A percentile compares a stretch with the other conserved stretches of the same genome.
phyloP scores from a whole-genome alignment of 345 rosid genomes.

The Tarenaya hassleriana region DNA sequence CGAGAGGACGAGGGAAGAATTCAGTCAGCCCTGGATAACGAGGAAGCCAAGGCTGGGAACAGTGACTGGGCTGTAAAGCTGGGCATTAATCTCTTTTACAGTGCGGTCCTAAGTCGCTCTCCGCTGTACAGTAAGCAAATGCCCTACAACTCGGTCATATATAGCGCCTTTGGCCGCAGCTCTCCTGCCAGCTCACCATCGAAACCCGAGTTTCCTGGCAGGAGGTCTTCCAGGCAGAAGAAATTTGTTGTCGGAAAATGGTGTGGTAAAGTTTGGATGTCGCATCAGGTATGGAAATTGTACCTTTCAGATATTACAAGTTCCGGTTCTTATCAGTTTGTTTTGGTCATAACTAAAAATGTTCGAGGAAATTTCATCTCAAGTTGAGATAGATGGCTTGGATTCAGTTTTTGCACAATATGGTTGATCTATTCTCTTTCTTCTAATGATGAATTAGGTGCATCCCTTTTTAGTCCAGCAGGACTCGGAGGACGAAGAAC shows the following conservation, averaged over 20 bases:
- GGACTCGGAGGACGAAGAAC: conserved; percentile 54
- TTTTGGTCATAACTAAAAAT: too few relatives aligned
- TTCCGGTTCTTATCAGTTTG: too few relatives aligned
- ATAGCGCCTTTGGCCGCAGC: conserved; percentile 71
- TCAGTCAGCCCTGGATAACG: conserved; percentile 60
- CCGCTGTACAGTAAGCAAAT: conserved; percentile 90
- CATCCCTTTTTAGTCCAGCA: conserved; percentile 56
- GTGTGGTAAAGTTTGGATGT: conserved; percentile 99
- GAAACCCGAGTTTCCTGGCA: conserved; percentile 37
- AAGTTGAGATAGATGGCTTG: too few relatives aligned
- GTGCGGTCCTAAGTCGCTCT: conserved; percentile 75
- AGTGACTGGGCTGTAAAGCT: conserved; percentile 95
- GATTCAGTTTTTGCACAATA: too few relatives aligned
- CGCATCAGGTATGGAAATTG: conserved; percentile 58
- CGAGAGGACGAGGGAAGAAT: conserved; percentile 67
- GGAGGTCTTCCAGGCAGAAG: conserved; percentile 52
- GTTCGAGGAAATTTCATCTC: too few relatives aligned
- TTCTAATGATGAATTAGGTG: conserved; percentile 79
- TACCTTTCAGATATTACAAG: too few relatives aligned
- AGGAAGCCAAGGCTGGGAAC: conserved; percentile 70
- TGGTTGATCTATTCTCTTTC: background rate
- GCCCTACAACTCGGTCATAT: conserved; percentile 85
- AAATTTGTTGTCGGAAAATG: conserved; percentile 90
- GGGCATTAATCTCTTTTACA: conserved; percentile 81
- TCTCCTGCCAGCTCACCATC: conserved; percentile 49